Percentiles rank a stretch among this genome's conserved stretches.
These are phyloP conservation scores for Nitzschia sp. DNA, from an alignment of 108 stramenopile genomes.

Conservation along the genomic window DNA sequence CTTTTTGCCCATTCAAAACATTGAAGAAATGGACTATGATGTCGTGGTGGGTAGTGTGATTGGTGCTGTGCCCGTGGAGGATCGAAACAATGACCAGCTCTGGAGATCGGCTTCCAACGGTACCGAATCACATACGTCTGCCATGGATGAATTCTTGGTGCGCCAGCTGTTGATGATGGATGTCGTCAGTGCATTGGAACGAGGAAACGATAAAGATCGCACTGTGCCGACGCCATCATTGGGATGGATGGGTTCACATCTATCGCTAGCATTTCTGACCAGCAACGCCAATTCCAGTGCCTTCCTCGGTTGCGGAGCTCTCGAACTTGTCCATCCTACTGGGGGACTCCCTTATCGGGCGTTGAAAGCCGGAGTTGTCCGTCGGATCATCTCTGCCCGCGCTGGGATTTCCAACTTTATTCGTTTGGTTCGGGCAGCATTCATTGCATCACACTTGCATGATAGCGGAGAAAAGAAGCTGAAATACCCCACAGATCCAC, in stretches of 20 bases:
- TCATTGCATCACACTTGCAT: slow-evolving; percentile 72
- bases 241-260: slow-evolving; percentile 82
- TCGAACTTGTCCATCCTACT: slow-evolving; percentile 78
- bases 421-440: slow-evolving; percentile 73
- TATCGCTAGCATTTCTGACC: slow-evolving; percentile 71
- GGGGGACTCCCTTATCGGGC: slow-evolving; percentile 79
- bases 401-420: slow-evolving; percentile 75
- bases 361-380: slow-evolving; percentile 64
- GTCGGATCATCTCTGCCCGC: slow-evolving; percentile 64
- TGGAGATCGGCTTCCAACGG: slow-evolving; percentile 85
- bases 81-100: slow-evolving; percentile 80
- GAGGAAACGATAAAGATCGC: slow-evolving; percentile 54
- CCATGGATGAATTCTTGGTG: slow-evolving; percentile 76
- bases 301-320: slow-evolving; percentile 79
- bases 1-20: slow-evolving; percentile 78
- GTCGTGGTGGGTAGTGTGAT: slow-evolving; percentile 55
- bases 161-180: slow-evolving; percentile 74
- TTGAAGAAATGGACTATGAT: slow-evolving; percentile 70
- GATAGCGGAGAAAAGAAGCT: slow-evolving; percentile 65
- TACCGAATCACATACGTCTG: slow-evolving; percentile 81
- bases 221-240: slow-evolving; percentile 65
- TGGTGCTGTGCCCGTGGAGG: slow-evolving; percentile 69
- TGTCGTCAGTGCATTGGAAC: slow-evolving; percentile 67
- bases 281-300: slow-evolving; percentile 77
- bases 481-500: slow-evolving; percentile 35